Percentiles rank a stretch among this genome's conserved stretches.
Evolutionary conservation across 352 stramenopile genomes (phyloP).

Genomic region (Phytophthora podocarpi): DNA sequence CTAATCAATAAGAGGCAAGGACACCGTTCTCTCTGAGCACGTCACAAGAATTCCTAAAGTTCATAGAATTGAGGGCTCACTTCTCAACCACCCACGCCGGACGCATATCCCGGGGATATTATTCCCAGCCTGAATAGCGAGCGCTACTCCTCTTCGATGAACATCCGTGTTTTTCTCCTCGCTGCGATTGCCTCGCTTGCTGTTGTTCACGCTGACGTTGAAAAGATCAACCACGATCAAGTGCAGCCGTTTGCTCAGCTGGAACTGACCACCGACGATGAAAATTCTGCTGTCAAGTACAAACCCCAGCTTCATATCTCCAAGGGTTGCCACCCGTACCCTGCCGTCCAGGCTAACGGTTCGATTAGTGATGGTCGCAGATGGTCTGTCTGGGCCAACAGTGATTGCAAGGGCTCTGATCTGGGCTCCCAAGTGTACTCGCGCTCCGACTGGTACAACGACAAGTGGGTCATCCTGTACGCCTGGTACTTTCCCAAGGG

Average conservation of each 20-base stretch:
- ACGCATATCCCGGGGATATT: too few species aligned
- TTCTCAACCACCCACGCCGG: too few species aligned
- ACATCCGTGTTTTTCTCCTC: conserved; percentile 13
- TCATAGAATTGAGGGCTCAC: too few species aligned
- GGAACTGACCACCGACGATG: conserved; percentile 2
- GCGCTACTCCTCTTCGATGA: too few species aligned
- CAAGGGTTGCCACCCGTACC: conserved; percentile 19
- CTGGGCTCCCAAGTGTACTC: conserved; percentile 32
- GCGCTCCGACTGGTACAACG: too few species aligned
- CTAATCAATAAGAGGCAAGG: too few species aligned
- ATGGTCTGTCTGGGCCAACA: neutral
- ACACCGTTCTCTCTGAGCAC: too few species aligned
- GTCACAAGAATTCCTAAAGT: too few species aligned
- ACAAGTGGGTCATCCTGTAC: conserved; percentile 29
- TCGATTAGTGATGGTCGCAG: conserved; percentile 4
- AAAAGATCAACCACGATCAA: conserved; percentile 27
- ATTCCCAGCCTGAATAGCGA: too few species aligned
- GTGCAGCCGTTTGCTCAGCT: conserved; percentile 22
- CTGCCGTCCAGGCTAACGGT: conserved; percentile 1
- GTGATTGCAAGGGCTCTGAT: conserved; percentile 29
- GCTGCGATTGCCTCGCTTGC: neutral
- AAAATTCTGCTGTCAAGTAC: conserved; percentile 19
- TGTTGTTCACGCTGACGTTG: conserved; percentile 3
- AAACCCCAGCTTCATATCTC: conserved; percentile 19
- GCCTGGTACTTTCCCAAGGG: conserved; percentile 47